Conservation (phyloP, 805 yeast species). For the Ogataea haglerorum region DNA sequence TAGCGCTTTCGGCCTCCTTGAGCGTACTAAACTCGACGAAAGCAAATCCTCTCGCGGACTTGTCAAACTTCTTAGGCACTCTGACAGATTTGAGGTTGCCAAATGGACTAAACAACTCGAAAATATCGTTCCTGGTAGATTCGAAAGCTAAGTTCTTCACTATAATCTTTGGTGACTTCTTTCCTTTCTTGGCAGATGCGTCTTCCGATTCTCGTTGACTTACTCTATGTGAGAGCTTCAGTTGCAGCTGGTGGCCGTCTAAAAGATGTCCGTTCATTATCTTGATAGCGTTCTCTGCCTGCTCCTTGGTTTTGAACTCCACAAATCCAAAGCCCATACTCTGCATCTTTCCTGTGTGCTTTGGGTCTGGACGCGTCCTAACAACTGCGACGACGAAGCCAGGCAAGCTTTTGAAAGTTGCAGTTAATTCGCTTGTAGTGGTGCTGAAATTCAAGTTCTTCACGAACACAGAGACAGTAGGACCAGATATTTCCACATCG, state of each 20-base stretch:
- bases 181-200: conserved; percentile 32
- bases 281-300: conserved; percentile 73
- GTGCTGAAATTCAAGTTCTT: conserved; percentile 91
- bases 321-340: conserved; percentile 99
- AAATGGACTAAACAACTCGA: conserved; percentile 88
- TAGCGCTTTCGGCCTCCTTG: conserved; percentile 90
- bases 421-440: conserved; percentile 50
- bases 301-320: conserved; percentile 75
- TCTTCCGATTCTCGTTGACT: conserved; percentile 41
- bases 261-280: conserved; percentile 72
- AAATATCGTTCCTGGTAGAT: conserved; percentile 88
- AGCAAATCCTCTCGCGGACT: conserved; percentile 94
- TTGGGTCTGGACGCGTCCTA: conserved; percentile 85
- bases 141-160: conserved; percentile 97
- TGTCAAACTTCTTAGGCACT: conserved; percentile 94
- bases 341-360: conserved; percentile 56
- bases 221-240: conserved; percentile 79
- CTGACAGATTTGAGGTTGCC: conserved; percentile 94
- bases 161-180: conserved; percentile 70
- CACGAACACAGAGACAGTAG: conserved; percentile 84
- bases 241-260: conserved; percentile 86
- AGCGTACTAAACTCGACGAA: conserved; percentile 87
- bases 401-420: conserved; percentile 61
- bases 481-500: conserved; percentile 48
- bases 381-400: conserved; percentile 84